Evolutionary conservation across 2,329 filamentous ascomycete species (phyloP).

Genomic region (Ophiostoma perfectum): DNA sequence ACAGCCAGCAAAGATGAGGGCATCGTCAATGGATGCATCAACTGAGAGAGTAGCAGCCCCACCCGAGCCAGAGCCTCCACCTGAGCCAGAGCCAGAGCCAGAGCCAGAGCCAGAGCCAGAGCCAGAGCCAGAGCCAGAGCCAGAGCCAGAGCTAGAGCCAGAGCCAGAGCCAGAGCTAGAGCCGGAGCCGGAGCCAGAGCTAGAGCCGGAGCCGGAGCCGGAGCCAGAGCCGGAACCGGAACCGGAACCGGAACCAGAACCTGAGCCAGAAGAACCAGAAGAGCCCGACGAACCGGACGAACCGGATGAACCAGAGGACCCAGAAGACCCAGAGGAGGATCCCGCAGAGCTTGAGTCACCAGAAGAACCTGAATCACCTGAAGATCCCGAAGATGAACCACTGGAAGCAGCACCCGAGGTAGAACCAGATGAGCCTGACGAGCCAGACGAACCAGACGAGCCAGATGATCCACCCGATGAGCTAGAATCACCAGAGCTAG

Average conservation of each 20-base stretch:
- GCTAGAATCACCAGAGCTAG: neutral
- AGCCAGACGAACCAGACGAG: neutral
- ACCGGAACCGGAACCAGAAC: neutral
- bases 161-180: neutral
- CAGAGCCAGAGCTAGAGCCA: neutral
- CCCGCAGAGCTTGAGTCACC: neutral
- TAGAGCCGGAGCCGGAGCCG: neutral
- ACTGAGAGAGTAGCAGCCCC: slow-evolving; percentile 17
- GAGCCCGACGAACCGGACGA: neutral
- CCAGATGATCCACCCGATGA: neutral
- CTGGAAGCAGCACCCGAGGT: neutral
- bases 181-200: neutral
- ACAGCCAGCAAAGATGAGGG: slow-evolving; percentile 23
- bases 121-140: neutral
- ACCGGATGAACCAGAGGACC: neutral
- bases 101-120: neutral
- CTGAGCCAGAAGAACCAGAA: neutral
- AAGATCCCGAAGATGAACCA: neutral
- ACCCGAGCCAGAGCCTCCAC: neutral
- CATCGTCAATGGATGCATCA: slow-evolving; percentile 20
- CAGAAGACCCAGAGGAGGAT: neutral
- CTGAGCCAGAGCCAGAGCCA: slow-evolving; percentile 1
- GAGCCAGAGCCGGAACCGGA: neutral
- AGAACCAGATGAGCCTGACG: neutral
- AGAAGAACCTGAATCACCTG: neutral